Evolutionary conservation across 2,329 filamentous ascomycete genomes (phyloP).

Genomic region (Nemania serpens): DNA sequence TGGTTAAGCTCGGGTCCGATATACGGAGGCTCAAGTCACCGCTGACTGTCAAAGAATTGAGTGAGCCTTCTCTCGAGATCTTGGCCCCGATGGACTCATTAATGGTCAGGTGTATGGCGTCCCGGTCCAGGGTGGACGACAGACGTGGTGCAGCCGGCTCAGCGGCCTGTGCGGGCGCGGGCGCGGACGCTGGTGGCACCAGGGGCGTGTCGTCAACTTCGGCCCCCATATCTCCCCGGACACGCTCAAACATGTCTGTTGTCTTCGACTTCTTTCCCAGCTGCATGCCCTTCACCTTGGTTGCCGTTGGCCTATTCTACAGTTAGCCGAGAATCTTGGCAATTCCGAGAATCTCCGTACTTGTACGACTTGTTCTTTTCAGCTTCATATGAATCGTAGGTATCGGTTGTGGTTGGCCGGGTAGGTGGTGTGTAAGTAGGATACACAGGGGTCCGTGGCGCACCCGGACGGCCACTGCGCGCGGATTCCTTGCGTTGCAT

Average conservation of each 20-base stretch:
- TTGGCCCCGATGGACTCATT: conserved; percentile 90
- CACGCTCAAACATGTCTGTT: conserved; percentile 95
- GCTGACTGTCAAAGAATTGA: conserved; percentile 86
- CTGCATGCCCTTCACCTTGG: conserved; percentile 98
- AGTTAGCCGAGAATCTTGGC: conserved; percentile 34
- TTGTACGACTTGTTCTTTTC: conserved; percentile 96
- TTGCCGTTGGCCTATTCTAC: conserved; percentile 59
- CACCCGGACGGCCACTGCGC: conserved; percentile 68
- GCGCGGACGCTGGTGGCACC: conserved; percentile 57
- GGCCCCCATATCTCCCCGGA: conserved; percentile 86
- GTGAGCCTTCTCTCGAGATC: conserved; percentile 82
- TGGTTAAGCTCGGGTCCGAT: conserved; percentile 84
- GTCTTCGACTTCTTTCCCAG: conserved; percentile 98
- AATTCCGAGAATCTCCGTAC: conserved; percentile 49
- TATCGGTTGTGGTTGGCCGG: conserved; percentile 74
- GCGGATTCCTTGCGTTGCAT: conserved; percentile 97
- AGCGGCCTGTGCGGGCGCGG: conserved; percentile 54
- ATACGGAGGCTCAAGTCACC: conserved; percentile 93
- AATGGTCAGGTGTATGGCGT: conserved; percentile 86
- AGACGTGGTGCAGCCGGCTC: conserved; percentile 60
- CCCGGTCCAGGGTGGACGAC: conserved; percentile 74
- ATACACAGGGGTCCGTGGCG: conserved; percentile 79
- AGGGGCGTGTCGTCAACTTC: conserved; percentile 80
- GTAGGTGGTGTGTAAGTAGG: conserved; percentile 85
- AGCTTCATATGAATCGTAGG: conserved; percentile 92